Percentiles rank a stretch among this genome's conserved stretches.
phyloP scores from a whole-genome alignment of 129 eudicot species.

The Dittrichia graveolens region DNA sequence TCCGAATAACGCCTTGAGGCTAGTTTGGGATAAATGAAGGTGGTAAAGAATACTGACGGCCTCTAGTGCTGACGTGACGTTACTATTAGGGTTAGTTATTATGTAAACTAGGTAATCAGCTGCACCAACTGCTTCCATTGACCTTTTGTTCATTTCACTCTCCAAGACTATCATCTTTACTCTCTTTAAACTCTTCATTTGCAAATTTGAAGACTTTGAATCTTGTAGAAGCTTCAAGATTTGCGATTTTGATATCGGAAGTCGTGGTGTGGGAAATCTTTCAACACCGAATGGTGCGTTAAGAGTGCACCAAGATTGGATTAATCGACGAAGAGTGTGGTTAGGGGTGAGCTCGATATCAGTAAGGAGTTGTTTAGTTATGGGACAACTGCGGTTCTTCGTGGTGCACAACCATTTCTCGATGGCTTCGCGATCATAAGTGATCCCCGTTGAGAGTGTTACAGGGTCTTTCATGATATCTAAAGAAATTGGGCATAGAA shows the following conservation, averaged over 20 bases:
- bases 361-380: slow-evolving; percentile 55
- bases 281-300: slow-evolving; percentile 56
- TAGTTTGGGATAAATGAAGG: slow-evolving; percentile 44
- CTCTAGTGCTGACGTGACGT: slow-evolving; percentile 18
- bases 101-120: slow-evolving; percentile 43
- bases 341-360: slow-evolving; percentile 57
- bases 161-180: slow-evolving; percentile 47
- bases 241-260: slow-evolving; percentile 50
- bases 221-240: slow-evolving; percentile 52
- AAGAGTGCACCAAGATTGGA: slow-evolving; percentile 73
- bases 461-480: slow-evolving; percentile 81
- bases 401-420: slow-evolving; percentile 56
- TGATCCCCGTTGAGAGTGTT: slow-evolving; percentile 62
- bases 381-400: slow-evolving; percentile 51
- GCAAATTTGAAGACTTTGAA: slow-evolving; percentile 42
- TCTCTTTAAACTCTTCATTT: slow-evolving; percentile 37
- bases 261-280: slow-evolving; percentile 63
- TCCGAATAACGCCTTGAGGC: slow-evolving; percentile 37
- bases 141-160: slow-evolving; percentile 50
- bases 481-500: slow-evolving; percentile 62
- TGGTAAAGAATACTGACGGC: slow-evolving; percentile 52
- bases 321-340: slow-evolving; percentile 58
- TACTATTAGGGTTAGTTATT: slow-evolving; percentile 20
- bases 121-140: slow-evolving; percentile 56
- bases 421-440: slow-evolving; percentile 68